Base-by-base conservation (phyloP, 495 filamentous ascomycete species). In the Penicillium alfredii region DNA sequence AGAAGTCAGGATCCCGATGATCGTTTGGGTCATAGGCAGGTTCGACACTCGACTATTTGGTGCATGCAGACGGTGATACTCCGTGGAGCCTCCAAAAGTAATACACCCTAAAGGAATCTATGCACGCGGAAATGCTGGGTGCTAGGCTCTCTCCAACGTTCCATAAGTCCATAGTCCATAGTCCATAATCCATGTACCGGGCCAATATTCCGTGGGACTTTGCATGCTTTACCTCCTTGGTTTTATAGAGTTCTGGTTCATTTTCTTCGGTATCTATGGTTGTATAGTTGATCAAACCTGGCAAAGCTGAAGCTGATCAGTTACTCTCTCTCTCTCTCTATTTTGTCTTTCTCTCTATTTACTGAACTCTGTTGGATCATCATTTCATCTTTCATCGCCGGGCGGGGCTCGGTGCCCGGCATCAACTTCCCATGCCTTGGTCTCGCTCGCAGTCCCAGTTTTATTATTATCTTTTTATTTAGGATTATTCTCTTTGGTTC, bases 11-110 rank as follows among this genome's bases (percentile, higher is more conserved):
- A 33, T 40, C 15, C 29, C 38, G 49, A 48, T 52, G 49, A 49
- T 53, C 45, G 11, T 23, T 38, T 12, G 20, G 38, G 26, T 39
- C 35, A 49, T 33, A 40, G 45, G 32, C 27, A 28, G 40, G 40
- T 55, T 52, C 45, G 30, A 49, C 35, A 44, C 38, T 53, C 30
- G 39, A 47, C 45, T 52, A 48, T 53, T 56, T 8, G 45, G 43
- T 35, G 47, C 42, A 49, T 53, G 55, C 55, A 54, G 42, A 35
- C 18, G 35, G 25, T 31, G 40, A 24, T n/a, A 8, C 23, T 24
- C 23, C 8, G 23, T 25, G 23, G 11, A 25, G 23, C n/a, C n/a
- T n/a, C n/a, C n/a, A n/a, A n/a, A n/a, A n/a, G n/a, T n/a, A n/a
- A n/a, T n/a, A n/a, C n/a, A n/a, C n/a, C n/a, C n/a, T n/a, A n/a